Conservation (phyloP, 352 stramenopile genomes). For the Thraustochytrium sp. region DNA sequence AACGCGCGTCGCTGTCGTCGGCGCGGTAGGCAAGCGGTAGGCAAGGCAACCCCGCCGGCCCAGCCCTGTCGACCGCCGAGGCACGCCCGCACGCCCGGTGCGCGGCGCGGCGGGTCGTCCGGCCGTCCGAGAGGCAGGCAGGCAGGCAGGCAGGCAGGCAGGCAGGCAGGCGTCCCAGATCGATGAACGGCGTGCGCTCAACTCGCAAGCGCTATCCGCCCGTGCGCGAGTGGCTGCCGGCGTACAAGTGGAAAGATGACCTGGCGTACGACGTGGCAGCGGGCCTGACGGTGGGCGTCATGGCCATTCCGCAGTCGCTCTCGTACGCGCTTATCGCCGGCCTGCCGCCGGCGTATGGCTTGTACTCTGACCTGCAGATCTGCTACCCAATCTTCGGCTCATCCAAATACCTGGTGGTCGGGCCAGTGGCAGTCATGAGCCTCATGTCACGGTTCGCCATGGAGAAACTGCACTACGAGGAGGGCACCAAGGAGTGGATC, state of each 20-base stretch:
- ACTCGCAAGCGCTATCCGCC: no score
- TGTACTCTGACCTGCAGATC: slow-evolving; percentile 46
- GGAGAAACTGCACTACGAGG: not conserved
- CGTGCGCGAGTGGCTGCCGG: not conserved
- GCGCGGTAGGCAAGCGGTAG: no score
- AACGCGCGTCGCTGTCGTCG: no score
- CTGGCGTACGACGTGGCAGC: slow-evolving; percentile 37
- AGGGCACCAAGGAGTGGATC: not conserved
- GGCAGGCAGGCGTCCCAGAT: no score
- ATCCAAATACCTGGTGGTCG: slow-evolving; percentile 41
- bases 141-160: no score
- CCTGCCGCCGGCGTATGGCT: slow-evolving; percentile 35
- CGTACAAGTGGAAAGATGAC: not conserved
- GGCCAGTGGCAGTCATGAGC: slow-evolving; percentile 43
- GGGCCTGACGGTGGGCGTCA: slow-evolving; percentile 46
- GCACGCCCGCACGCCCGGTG: no score
- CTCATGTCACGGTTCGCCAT: slow-evolving; percentile 36
- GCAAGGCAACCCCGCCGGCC: no score
- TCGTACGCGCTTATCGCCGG: slow-evolving; percentile 45
- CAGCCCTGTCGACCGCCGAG: no score
- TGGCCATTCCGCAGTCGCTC: slow-evolving; percentile 46
- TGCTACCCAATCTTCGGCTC: slow-evolving; percentile 41
- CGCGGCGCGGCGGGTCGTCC: no score
- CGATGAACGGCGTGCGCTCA: no score
- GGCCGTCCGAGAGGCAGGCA: no score